Evolutionary conservation across 768 basidiomycete species (phyloP).

Genomic region (Hericium erinaceus): DNA sequence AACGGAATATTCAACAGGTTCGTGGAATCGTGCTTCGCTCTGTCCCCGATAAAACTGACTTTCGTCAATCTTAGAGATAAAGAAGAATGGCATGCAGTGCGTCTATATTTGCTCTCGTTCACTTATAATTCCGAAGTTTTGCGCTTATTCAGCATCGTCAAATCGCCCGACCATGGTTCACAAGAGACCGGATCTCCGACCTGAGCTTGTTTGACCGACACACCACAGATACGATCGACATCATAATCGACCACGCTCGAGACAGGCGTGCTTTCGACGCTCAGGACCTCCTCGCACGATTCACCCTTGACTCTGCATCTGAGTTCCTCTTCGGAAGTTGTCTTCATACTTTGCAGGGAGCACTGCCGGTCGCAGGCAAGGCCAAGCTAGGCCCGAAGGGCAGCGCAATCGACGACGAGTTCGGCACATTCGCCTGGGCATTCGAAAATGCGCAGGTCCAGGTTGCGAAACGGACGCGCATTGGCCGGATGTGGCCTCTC

Average conservation of each 20-base stretch:
- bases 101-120: constrained; percentile 7
- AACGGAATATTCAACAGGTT: constrained; percentile 73
- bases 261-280: constrained; percentile 28
- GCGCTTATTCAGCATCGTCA: constrained; percentile 20
- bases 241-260: constrained; percentile 12
- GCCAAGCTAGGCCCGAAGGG: constrained; percentile 46
- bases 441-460: constrained; percentile 23
- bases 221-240: constrained; percentile 16
- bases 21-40: constrained; percentile 43
- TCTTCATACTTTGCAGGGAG: constrained; percentile 26
- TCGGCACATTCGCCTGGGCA: constrained; percentile 44
- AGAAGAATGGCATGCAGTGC: constrained; percentile 58
- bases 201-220: constrained; percentile 25
- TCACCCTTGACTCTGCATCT: constrained; percentile 42
- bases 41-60: too few species aligned
- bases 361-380: constrained; percentile 32
- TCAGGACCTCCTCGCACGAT: constrained; percentile 35
- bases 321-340: constrained; percentile 40
- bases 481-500: not conserved
- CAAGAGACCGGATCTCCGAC: constrained; percentile 21
- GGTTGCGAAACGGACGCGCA: not conserved
- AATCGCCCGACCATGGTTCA: constrained; percentile 27
- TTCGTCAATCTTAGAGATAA: constrained; percentile 1
- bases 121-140: not conserved
- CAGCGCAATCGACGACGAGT: constrained; percentile 47